Evolutionary conservation across 805 yeast species (phyloP).

Genomic region (Lipomyces chichibuensis): DNA sequence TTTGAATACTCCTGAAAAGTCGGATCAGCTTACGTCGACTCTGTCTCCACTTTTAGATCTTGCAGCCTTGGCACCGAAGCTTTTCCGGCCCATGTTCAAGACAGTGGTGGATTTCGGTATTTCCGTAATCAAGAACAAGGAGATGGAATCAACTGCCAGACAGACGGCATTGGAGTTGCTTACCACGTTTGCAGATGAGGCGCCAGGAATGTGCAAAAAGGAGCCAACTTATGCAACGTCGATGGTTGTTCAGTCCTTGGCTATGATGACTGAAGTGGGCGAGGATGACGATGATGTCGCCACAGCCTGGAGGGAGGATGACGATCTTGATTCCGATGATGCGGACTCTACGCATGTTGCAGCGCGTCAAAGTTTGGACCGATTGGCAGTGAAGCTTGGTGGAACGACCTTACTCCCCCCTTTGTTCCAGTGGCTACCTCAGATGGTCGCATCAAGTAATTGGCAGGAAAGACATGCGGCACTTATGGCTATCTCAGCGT

Average conservation of each 20-base stretch:
- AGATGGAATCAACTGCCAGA: constrained; percentile 77
- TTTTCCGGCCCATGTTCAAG: constrained; percentile 88
- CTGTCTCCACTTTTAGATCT: constrained; percentile 86
- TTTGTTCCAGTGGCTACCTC: constrained; percentile 81
- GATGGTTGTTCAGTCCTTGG: constrained; percentile 71
- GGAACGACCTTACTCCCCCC: constrained; percentile 86
- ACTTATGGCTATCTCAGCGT: constrained; percentile 92
- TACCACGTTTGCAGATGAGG: constrained; percentile 87
- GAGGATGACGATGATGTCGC: constrained; percentile 69
- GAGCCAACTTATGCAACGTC: constrained; percentile 71
- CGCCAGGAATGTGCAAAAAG: constrained; percentile 92
- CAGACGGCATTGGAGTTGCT: constrained; percentile 84
- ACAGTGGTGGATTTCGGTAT: constrained; percentile 84
- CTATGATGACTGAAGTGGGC: constrained; percentile 91
- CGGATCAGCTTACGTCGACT: constrained; percentile 80
- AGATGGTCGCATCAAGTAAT: constrained; percentile 69
- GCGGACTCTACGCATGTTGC: constrained; percentile 86
- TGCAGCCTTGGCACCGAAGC: constrained; percentile 90
- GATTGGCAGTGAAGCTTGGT: constrained; percentile 80
- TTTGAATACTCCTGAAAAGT: constrained; percentile 76
- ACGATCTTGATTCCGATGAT: constrained; percentile 76
- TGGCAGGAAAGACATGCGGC: constrained; percentile 99
- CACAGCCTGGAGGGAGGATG: constrained; percentile 81
- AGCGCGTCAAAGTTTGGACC: constrained; percentile 92
- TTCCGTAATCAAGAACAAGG: constrained; percentile 78